Evolutionary conservation across 2,329 filamentous ascomycete genomes (phyloP), one percentile per base, ranked within the genome.

Genomic region (Graphiopsis chlorocephala): DNA sequence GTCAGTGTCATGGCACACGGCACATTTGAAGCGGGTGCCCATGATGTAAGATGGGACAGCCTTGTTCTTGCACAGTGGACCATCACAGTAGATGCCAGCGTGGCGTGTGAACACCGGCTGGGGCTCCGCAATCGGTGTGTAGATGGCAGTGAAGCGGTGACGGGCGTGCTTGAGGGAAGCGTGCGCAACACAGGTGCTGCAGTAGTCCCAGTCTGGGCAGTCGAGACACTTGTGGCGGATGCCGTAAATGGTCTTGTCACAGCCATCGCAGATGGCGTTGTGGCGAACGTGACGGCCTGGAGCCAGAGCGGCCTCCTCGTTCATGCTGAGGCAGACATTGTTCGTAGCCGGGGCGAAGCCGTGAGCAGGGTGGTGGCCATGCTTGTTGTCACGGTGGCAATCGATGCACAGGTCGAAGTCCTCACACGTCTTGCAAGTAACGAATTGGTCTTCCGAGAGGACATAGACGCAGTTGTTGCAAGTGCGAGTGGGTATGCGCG

Each of bases 171-270:
- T 87, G 72, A 87, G 84, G 66, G 80, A 78, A 52, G 91, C 89
- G 69, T 84, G 86, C 71, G 83, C 79, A 65, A 92, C 78, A 78
- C 96, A 99, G 10, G 86, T 82, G 26, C 85, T 84, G 82, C 95
- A 99, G 80, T 91, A 98, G 74, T 99, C 95, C 90, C 92, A 99
- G 78, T 99, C 95, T 50, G 96, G 95, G 82, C 95, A 99, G 76
- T 92, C 89, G 69, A 98, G 84, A 78, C 95, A 99, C 84, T 99
- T 99, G 86, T 98, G 90, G 71, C 95, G 94, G 64, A 97, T 85
- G 71, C 95, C 96, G 71, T 85, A 84, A 73, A 99, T 95, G 77
- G 87, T 88, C 84, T 87, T 90, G 72, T 98, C 91, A 77, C 96
- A 99, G 47, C 92, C 92, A 81, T 99, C 95, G 75, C 95, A 99